phyloP scores from a whole-genome alignment of 2,329 filamentous ascomycete genomes.

The Aspergillus calidoustus region DNA sequence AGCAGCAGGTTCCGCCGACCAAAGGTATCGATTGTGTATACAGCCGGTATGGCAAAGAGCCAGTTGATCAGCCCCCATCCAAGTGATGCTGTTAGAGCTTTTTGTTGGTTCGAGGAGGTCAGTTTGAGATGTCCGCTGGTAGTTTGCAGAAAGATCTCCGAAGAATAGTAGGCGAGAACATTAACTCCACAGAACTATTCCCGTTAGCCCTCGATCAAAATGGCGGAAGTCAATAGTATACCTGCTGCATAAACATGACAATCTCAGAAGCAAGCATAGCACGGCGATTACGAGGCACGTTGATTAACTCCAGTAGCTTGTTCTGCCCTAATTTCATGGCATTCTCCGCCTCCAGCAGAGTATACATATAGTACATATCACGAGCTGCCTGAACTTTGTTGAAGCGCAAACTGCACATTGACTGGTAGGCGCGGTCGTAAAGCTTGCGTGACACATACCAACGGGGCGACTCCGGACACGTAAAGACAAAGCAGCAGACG shows the following conservation, averaged over 20 bases:
- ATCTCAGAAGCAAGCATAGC: constrained; percentile 64
- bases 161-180: constrained; percentile 64
- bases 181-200: constrained; percentile 44
- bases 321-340: constrained; percentile 56
- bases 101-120: constrained; percentile 48
- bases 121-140: constrained; percentile 27
- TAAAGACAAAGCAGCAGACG: constrained; percentile 63
- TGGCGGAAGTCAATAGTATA: constrained; percentile 25
- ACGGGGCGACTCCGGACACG: constrained; percentile 61
- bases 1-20: constrained; percentile 68
- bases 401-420: constrained; percentile 49
- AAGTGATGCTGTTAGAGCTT: constrained; percentile 61
- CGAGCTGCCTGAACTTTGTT: constrained; percentile 51
- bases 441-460: constrained; percentile 54
- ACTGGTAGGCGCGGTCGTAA: constrained; percentile 47
- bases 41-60: constrained; percentile 65
- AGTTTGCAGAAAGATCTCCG: constrained; percentile 62
- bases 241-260: constrained; percentile 71
- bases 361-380: constrained; percentile 52
- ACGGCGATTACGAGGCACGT: constrained; percentile 65
- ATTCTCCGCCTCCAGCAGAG: constrained; percentile 64
- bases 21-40: constrained; percentile 71
- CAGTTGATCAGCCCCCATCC: constrained; percentile 68
- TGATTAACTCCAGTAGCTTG: constrained; percentile 62
- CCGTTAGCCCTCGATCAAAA: background rate